Conservation (phyloP, 345 rosid genomes). For the Arabidopsis thaliana region TAIR10.1 NC_003070.9:26023501-26024000, state of each 20-base stretch:
- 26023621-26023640: slow-evolving; percentile 13
- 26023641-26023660: slow-evolving; percentile 11
- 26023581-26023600: slow-evolving; percentile 11
- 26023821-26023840: slow-evolving; percentile 99
- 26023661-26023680: slow-evolving; percentile 18
- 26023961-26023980: slow-evolving; percentile 60
- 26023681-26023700: not conserved
- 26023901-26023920: slow-evolving; percentile 17
- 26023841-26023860: slow-evolving; percentile 50
- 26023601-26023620: not conserved
- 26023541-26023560: slow-evolving; percentile 24
- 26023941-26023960: slow-evolving; percentile 11
- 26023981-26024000: slow-evolving; percentile 98
- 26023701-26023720: not conserved
- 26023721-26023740: slow-evolving; percentile 10
- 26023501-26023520: slow-evolving; percentile 97
- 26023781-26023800: slow-evolving; percentile 68
- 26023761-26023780: slow-evolving; percentile 30
- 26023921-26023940: slow-evolving; percentile 26
- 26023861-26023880: slow-evolving; percentile 12
- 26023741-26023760: not conserved
- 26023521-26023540: slow-evolving; percentile 86
- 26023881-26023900: slow-evolving; percentile 8
- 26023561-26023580: slow-evolving; percentile 13
- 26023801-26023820: slow-evolving; percentile 99